Base-by-base conservation (phyloP, 169 alveolate species). In the Plasmodium ovale region DNA sequence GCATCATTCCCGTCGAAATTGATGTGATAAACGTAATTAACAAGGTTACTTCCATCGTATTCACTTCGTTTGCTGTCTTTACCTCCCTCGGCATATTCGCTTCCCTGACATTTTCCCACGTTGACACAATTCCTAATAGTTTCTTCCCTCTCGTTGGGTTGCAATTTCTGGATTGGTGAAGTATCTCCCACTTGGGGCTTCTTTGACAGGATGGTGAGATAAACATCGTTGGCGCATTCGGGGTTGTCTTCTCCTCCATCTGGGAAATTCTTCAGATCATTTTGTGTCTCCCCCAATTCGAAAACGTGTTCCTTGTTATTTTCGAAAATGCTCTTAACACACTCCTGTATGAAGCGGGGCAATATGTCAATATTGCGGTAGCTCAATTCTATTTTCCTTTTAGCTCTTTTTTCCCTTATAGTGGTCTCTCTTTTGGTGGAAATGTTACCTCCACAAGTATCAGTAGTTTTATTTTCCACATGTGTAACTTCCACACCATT, bases 331-430 rank as follows among this genome's bases (percentile, higher is more conserved):
- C 31, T 47, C 25, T 64, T 23, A 29, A 82, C 25, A 27, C 65
- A 49, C 27, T 82, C 73, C 21, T 56, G 84, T 10, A 82, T 82
- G 59, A 65, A 82, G 16, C 19, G 16, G 10, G 90, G 90, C 54
- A 82, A 58, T 19, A 33, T 82, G 12, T 51, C 35, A 44, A 82
- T 64, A 35, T 82, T 82, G 49, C 29, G 29, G 58, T 82, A 64
- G 29, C 39, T 64, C 12, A 82, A 23, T 2, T 82, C 72, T 16
- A 65, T 31, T n/a, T 54, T 35, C 0, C 39, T 65, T 39, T 65
- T 65, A 37, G n/a, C 37, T 65, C 14, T 21, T 2, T 10, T 23
- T 49, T 16, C 3, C 29, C 31, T 44, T 6, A 27, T 44, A 49
- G 5, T 23, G 6, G 19, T 5, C 39, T 0, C 7, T 7, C 6